These are phyloP conservation scores for Scheffersomyces cryptocercus DNA, from an alignment of 1,139 yeast genomes.

Conservation along the genomic window DNA sequence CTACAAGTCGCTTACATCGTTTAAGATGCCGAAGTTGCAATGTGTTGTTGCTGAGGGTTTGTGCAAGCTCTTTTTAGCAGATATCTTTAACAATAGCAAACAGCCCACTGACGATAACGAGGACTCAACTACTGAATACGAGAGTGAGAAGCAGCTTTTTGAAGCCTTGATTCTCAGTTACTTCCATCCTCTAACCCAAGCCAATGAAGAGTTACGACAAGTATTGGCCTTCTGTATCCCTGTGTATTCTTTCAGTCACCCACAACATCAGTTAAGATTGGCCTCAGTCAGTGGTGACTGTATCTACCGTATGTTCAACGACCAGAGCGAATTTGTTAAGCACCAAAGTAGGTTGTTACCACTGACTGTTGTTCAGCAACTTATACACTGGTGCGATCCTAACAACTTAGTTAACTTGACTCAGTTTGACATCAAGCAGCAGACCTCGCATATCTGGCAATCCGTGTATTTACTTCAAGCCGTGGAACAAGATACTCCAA, in stretches of 20 bases:
- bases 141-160: constrained; percentile 48
- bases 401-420: constrained; percentile 57
- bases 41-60: constrained; percentile 85
- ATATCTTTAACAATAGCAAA: constrained; percentile 61
- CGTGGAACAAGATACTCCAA: constrained; percentile 53
- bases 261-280: constrained; percentile 69
- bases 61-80: constrained; percentile 80
- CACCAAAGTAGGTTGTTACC: constrained; percentile 45
- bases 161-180: constrained; percentile 73
- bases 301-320: constrained; percentile 53
- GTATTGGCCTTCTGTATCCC: constrained; percentile 88
- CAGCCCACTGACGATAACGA: constrained; percentile 9
- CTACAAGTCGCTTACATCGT: constrained; percentile 61
- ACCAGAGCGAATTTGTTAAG: constrained; percentile 33
- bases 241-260: constrained; percentile 81
- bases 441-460: constrained; percentile 59
- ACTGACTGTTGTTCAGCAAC: constrained; percentile 66
- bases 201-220: constrained; percentile 72
- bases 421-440: constrained; percentile 38
- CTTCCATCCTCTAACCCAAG: constrained; percentile 65
- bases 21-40: constrained; percentile 65
- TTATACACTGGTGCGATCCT: constrained; percentile 88
- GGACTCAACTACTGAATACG: constrained; percentile 23
- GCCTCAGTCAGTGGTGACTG: constrained; percentile 69
- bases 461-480: constrained; percentile 56